These are phyloP conservation scores for Nakazawaea populi DNA, from an alignment of 805 yeast genomes.

Conservation along the genomic window DNA sequence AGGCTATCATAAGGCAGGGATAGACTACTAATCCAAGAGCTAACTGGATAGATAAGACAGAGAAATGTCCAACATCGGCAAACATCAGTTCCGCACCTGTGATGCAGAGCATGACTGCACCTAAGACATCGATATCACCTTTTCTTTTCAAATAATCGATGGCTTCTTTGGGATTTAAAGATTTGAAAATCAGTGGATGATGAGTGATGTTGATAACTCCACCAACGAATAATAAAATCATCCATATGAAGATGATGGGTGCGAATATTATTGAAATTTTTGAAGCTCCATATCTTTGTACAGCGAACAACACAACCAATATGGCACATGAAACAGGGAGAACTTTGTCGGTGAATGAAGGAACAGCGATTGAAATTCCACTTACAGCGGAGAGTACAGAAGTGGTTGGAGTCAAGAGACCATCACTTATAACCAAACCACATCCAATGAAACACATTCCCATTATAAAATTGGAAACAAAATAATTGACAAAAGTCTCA, in stretches of 20 bases:
- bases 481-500: slow-evolving; percentile 20
- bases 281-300: slow-evolving; percentile 46
- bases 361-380: slow-evolving; percentile 49
- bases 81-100: slow-evolving; percentile 64
- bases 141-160: slow-evolving; percentile 31
- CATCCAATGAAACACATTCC: slow-evolving; percentile 47
- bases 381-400: slow-evolving; percentile 53
- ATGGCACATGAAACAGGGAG: slow-evolving; percentile 46
- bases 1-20: slow-evolving; percentile 44
- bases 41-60: slow-evolving; percentile 41
- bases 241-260: slow-evolving; percentile 50
- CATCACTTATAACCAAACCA: slow-evolving; percentile 52
- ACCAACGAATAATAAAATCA: slow-evolving; percentile 34
- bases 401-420: slow-evolving; percentile 58
- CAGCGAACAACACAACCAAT: slow-evolving; percentile 35
- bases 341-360: slow-evolving; percentile 32
- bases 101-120: slow-evolving; percentile 46
- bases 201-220: slow-evolving; percentile 41
- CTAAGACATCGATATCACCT: slow-evolving; percentile 37
- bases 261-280: slow-evolving; percentile 45
- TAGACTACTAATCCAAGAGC: slow-evolving; percentile 42
- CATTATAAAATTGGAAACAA: slow-evolving; percentile 28
- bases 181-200: slow-evolving; percentile 38
- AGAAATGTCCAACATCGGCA: slow-evolving; percentile 57
- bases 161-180: slow-evolving; percentile 49